Evolutionary conservation across 2,329 filamentous ascomycete species (phyloP).

Genomic region (Neodidymelliopsis sp.): DNA sequence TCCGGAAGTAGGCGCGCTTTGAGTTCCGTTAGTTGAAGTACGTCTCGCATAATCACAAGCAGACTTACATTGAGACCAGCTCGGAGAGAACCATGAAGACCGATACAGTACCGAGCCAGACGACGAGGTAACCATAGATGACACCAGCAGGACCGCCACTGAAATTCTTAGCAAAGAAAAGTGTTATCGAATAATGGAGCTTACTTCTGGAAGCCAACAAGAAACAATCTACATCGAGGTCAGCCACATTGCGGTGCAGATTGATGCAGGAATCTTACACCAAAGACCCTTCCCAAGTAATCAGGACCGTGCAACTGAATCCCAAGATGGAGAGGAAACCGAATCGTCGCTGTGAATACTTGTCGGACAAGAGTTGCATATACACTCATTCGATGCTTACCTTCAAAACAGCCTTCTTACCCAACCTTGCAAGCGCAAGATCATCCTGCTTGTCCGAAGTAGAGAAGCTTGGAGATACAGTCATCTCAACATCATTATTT

Average conservation of each 20-base stretch:
- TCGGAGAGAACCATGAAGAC: conserved; percentile 39
- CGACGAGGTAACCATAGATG: conserved; percentile 40
- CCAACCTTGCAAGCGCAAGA: conserved; percentile 28
- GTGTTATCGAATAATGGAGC: background rate
- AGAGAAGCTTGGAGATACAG: conserved; percentile 7
- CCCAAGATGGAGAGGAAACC: conserved; percentile 37
- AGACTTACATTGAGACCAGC: conserved; percentile 43
- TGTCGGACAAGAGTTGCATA: background rate
- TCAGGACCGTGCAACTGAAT: conserved; percentile 38
- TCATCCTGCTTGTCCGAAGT: conserved; percentile 25
- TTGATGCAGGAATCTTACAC: conserved; percentile 22
- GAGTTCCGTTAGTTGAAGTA: background rate
- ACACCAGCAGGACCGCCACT: conserved; percentile 43
- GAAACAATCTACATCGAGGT: conserved; percentile 27
- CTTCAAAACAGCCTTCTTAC: conserved; percentile 36
- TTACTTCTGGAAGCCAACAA: conserved; percentile 30
- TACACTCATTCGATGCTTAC: conserved; percentile 4
- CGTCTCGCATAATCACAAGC: background rate
- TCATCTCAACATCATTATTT: conserved; percentile 27
- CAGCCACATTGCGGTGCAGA: background rate
- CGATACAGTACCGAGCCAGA: conserved; percentile 41
- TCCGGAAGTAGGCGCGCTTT: conserved; percentile 39
- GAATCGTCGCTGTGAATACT: conserved; percentile 29
- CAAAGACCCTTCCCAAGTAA: conserved; percentile 40
- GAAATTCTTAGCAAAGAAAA: conserved; percentile 2